Base-by-base conservation (phyloP, 2,329 filamentous ascomycete species). In the Endocalyx cinctus region DNA sequence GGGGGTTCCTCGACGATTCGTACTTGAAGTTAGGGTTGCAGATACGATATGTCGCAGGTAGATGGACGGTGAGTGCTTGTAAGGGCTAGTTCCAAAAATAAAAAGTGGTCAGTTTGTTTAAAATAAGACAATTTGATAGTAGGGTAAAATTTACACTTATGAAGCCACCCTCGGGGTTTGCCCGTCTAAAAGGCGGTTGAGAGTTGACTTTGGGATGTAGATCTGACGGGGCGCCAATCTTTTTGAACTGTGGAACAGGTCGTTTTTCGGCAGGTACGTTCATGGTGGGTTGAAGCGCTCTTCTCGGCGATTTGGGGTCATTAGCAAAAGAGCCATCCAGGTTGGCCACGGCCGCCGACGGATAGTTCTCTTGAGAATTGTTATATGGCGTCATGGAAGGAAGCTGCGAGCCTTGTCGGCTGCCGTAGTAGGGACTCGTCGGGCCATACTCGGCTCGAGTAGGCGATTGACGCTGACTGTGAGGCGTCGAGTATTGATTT, bases 21-120 rank as follows among this genome's bases (percentile, higher is more conserved):
- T 98, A 98, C 67, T 98, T 96, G 73, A 98, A 98, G 52, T 77
- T 82, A 4, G 89, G 89, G 58, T 98, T 98, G 70, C 92, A 98
- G 60, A 98, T 97, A 51, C 92, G 84, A 67, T 98, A 98, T 2
- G 92, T 97, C 5, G 89, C 84, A 12, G 92, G 90, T 14, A 98
- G 72, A 52, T 97, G 89, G 25, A 85, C 84, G 2, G 92, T 98
- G 41, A 98, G 73, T 29, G 92, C 90, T 82, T 97, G 90, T 31
- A 98, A 74, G 30, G 92, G 92, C 87, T 94, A 56, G 25, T 34
- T 30, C 34, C 25, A 31, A 31, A 25, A 14, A 37, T 63, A 47
- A 59, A 48, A 38, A 42, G 31, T 31, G 29, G 27, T 34, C 35
- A 31, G 14, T 26, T 25, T 16, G n/a, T 27, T 14, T 18, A 34